A percentile compares a stretch with the other conserved stretches of the same genome.
Conservation (phyloP, 371 early-diverging fungal genomes). For the Mucor mucedo region DNA sequence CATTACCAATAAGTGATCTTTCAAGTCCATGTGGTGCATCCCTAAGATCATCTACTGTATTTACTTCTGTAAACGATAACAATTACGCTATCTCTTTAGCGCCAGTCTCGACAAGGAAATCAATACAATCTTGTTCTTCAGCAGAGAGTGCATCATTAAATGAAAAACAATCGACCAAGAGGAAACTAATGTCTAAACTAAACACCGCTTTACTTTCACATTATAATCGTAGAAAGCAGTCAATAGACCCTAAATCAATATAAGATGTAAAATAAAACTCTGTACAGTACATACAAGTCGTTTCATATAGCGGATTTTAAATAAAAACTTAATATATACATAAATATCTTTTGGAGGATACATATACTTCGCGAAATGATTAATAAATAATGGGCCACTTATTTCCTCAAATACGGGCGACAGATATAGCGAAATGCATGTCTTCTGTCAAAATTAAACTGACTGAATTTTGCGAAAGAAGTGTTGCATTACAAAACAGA, state of each 20-base stretch:
- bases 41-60: neutral
- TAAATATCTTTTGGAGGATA: too few relatives aligned
- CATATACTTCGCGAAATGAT: too few relatives aligned
- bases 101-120: too few relatives aligned
- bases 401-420: too few relatives aligned
- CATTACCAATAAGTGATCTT: neutral
- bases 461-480: too few relatives aligned
- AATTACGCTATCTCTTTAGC: too few relatives aligned
- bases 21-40: neutral
- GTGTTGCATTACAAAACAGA: too few relatives aligned
- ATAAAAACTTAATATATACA: neutral
- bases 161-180: neutral
- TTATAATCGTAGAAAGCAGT: neutral
- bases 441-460: too few relatives aligned
- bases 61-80: neutral
- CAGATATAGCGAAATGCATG: too few relatives aligned
- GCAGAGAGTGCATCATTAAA: neutral
- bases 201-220: slow-evolving; percentile 7
- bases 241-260: neutral
- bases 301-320: neutral
- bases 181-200: slow-evolving; percentile 9
- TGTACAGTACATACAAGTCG: neutral
- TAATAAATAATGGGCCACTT: too few relatives aligned
- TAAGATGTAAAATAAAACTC: neutral
- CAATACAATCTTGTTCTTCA: neutral